Base-by-base conservation (phyloP, 208 protist species). In the Crithidia expoeki region DNA sequence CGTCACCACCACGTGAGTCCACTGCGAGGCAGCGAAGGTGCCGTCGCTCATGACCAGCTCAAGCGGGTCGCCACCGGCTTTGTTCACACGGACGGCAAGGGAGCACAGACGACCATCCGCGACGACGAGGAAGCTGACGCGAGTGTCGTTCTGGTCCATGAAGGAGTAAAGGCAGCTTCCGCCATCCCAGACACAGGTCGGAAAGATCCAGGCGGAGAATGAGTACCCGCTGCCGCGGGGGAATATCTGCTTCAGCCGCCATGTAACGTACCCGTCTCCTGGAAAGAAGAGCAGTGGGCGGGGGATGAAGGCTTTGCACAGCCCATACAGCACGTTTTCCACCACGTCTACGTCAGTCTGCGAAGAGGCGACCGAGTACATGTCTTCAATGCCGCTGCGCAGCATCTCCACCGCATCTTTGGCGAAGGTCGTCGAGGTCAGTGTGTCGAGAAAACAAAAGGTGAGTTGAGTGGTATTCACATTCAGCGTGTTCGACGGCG, bases 141-240 rank as follows among this genome's bases (percentile, higher is more conserved):
- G 80, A 25, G 57, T 73, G 58, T 79, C 85, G 51, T 56, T 77
- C 46, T 57, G 62, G 27, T 94, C 82, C 21, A 74, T 76, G 56
- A 85, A 84, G n/a, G 86, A 94, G 77, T 90, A 85, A 23, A 97
- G 85, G 58, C 73, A 79, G 64, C 82, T 83, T 38, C 89, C 92
- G 16, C 87, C 84, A 19, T 59, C 46, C 86, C 87, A 94, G 36
- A 97, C 85, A 63, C 86, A 94, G 23, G 81, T 79, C 23, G 92
- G 89, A 60, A 86, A 75, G 34, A 97, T 60, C 90, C 92, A 97
- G 46, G 86, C 79, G 1, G 82, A 72, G 57, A 94, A 92, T 68
- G 69, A 86, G 82, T 94, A 97, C 47, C 89, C 86, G 50, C 57
- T 75, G 44, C 71, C 71, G 30, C 71, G 61, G 16, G 71, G 53